phyloP scores from a whole-genome alignment of 108 stramenopile species.

The Skeletonema costatum region DNA sequence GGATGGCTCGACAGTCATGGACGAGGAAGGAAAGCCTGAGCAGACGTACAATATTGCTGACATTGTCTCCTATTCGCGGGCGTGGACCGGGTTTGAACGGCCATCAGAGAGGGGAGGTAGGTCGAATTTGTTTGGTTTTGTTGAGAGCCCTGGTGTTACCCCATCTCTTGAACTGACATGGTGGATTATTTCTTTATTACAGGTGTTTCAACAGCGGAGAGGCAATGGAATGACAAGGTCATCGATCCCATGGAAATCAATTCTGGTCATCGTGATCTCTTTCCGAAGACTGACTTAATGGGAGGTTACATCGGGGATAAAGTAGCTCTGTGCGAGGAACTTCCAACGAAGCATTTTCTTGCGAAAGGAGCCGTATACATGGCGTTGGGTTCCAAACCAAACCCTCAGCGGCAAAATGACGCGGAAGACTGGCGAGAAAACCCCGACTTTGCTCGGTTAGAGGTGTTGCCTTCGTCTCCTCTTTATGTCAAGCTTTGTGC shows the following conservation, averaged over 20 bases:
- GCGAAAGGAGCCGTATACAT: slow-evolving; percentile 16
- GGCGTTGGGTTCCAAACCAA: too few species aligned
- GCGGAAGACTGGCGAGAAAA: too few species aligned
- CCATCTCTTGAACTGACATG: slow-evolving; percentile 31
- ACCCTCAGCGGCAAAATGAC: too few species aligned
- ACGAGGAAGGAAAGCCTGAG: slow-evolving; percentile 30
- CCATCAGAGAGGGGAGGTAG: too few species aligned
- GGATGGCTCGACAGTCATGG: slow-evolving; percentile 46
- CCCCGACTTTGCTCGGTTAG: background rate
- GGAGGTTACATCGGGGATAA: slow-evolving; percentile 70
- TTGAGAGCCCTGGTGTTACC: too few species aligned
- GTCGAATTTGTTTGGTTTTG: too few species aligned
- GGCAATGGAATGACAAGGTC: too few species aligned
- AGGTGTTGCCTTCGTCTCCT: slow-evolving; percentile 6
- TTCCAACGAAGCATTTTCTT: slow-evolving; percentile 47
- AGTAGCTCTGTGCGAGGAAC: slow-evolving; percentile 8
- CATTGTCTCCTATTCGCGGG: slow-evolving; percentile 55
- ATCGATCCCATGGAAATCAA: slow-evolving; percentile 62
- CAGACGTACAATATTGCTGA: slow-evolving; percentile 52
- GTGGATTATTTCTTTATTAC: slow-evolving; percentile 22
- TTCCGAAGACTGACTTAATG: slow-evolving; percentile 61
- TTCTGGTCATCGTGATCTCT: slow-evolving; percentile 39
- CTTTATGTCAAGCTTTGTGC: slow-evolving; percentile 36
- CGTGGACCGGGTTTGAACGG: slow-evolving; percentile 37
- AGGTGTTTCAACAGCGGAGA: background rate